Conservation (phyloP, 2,329 filamentous ascomycete genomes). For the Penicillium expansum region DNA sequence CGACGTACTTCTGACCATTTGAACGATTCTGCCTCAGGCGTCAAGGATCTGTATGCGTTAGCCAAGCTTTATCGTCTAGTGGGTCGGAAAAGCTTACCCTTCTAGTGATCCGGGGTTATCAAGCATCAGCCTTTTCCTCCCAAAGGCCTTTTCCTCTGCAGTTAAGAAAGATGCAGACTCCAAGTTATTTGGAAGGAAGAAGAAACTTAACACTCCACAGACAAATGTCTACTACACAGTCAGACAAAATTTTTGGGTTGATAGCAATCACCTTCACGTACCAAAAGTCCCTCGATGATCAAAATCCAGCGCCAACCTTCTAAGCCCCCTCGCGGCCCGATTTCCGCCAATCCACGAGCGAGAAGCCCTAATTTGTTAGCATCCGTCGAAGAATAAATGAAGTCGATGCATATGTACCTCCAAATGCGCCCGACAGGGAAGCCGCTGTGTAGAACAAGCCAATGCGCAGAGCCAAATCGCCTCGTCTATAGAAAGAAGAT, state of each 20-base stretch:
- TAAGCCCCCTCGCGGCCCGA: conserved; percentile 54
- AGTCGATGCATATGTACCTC: conserved; percentile 39
- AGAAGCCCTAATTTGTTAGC: conserved; percentile 48
- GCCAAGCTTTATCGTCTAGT: background rate
- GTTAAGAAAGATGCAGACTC: conserved; percentile 56
- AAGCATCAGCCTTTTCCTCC: conserved; percentile 45
- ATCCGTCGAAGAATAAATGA: background rate
- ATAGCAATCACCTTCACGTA: conserved; percentile 9
- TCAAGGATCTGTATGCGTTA: conserved; percentile 19
- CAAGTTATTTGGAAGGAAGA: conserved; percentile 57
- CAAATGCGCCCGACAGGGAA: conserved; percentile 63
- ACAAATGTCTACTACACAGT: conserved; percentile 50
- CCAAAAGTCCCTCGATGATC: conserved; percentile 55
- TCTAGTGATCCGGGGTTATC: conserved; percentile 31
- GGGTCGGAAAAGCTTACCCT: conserved; percentile 22
- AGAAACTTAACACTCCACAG: conserved; percentile 52
- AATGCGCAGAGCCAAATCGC: conserved; percentile 61
- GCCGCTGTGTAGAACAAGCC: conserved; percentile 68
- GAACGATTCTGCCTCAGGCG: conserved; percentile 48
- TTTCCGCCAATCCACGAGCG: conserved; percentile 60
- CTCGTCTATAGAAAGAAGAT: conserved; percentile 59
- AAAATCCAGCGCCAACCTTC: conserved; percentile 64
- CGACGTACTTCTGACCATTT: conserved; percentile 61
- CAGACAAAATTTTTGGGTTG: background rate
- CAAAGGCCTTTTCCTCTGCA: conserved; percentile 52